Percentiles rank a stretch among this genome's conserved stretches.
Conservation (phyloP, 306 rosid species). For the Pyrus bretschneideri region DNA sequence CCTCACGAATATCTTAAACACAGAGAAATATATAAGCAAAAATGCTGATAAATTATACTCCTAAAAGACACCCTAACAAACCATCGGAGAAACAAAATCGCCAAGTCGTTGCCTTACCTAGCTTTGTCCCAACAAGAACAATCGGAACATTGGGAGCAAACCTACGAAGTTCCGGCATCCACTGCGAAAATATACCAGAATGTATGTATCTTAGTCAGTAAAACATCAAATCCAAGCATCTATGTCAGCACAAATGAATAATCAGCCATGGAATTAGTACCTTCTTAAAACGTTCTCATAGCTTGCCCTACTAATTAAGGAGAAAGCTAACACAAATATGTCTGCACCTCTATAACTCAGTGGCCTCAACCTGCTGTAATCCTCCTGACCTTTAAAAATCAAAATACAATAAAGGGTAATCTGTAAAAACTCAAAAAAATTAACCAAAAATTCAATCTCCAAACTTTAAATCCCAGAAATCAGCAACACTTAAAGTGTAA, state of each 20-base stretch:
- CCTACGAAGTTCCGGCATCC: conserved; percentile 98
- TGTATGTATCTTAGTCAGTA: conserved; percentile 1
- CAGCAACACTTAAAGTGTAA: background rate
- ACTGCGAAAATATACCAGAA: conserved; percentile 38
- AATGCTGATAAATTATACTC: background rate
- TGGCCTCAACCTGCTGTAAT: conserved; percentile 96
- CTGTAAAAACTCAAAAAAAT: background rate
- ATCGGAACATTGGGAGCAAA: conserved; percentile 93
- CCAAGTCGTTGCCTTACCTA: conserved; percentile 42
- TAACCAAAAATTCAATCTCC: background rate
- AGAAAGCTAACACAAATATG: conserved; percentile 82
- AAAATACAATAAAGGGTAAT: background rate
- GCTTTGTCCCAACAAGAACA: conserved; percentile 95
- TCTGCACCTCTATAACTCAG: conserved; percentile 97
- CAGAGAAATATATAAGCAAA: conserved; percentile 6
- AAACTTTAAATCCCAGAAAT: conserved; percentile 3
- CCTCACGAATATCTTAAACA: conserved; percentile 77
- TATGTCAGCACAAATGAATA: background rate
- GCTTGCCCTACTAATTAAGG: conserved; percentile 87
- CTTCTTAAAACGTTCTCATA: conserved; percentile 97
- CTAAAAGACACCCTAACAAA: background rate
- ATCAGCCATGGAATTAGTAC: conserved; percentile 16
- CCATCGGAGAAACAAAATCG: background rate
- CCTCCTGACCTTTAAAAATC: conserved; percentile 76
- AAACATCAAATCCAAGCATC: background rate